A percentile compares a stretch with the other conserved stretches of the same genome.
Evolutionary conservation across 2,329 filamentous ascomycete species (phyloP).

Genomic region (Ilyonectria sp.): DNA sequence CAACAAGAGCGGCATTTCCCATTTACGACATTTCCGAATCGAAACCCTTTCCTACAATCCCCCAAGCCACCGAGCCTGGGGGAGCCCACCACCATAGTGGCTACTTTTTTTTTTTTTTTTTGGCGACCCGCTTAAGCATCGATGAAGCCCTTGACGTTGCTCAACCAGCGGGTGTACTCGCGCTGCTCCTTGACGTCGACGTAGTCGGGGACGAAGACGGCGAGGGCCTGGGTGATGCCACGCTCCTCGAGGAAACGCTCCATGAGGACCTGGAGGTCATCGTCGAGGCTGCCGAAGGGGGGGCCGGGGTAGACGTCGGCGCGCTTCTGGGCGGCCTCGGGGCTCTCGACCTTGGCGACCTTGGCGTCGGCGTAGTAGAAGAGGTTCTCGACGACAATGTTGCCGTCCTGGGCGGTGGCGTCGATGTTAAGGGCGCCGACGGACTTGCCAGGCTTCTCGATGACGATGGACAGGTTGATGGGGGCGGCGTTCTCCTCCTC

Average conservation of each 20-base stretch:
- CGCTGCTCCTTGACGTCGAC: constrained; percentile 99
- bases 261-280: constrained; percentile 92
- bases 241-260: constrained; percentile 97
- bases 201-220: constrained; percentile 94
- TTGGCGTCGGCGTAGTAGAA: constrained; percentile 87
- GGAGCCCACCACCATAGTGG: background rate
- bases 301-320: constrained; percentile 90
- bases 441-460: constrained; percentile 85
- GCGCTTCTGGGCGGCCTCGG: constrained; percentile 83
- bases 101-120: background rate
- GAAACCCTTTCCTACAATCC: constrained; percentile 26
- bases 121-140: constrained; percentile 68
- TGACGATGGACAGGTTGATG: constrained; percentile 85
- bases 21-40: constrained; percentile 40
- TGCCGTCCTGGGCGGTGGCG: constrained; percentile 86
- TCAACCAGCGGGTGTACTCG: constrained; percentile 94
- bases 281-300: constrained; percentile 93
- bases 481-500: constrained; percentile 78
- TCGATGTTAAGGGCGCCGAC: constrained; percentile 87
- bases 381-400: constrained; percentile 90
- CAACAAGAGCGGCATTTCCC: constrained; percentile 50
- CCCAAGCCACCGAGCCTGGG: background rate
- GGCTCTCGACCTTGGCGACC: constrained; percentile 81
- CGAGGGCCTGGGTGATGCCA: constrained; percentile 88
- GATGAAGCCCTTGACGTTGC: constrained; percentile 88